These are phyloP conservation scores for Gaultheria prostrata DNA, from an alignment of 148 eudicot species.

Conservation along the genomic window DNA sequence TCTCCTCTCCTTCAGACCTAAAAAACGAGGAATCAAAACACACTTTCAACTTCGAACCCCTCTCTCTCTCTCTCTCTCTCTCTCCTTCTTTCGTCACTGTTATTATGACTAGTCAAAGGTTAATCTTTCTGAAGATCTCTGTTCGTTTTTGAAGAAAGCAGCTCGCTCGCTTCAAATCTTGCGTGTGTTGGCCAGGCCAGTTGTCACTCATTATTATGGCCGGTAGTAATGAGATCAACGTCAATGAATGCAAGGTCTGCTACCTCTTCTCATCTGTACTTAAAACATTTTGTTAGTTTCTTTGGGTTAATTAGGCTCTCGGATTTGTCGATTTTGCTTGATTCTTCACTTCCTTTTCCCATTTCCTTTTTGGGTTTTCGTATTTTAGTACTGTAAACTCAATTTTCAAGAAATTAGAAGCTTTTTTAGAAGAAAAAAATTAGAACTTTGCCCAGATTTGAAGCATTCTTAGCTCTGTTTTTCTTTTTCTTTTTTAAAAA, in stretches of 20 bases:
- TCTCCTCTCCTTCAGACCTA: constrained; percentile 27
- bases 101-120: constrained; percentile 13
- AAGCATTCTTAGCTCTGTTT: not conserved
- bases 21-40: constrained; percentile 18
- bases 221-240: constrained; percentile 44
- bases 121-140: constrained; percentile 8
- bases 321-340: not conserved
- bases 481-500: not conserved
- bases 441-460: constrained; percentile 15
- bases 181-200: not conserved
- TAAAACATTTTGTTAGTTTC: not conserved
- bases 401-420: constrained; percentile 13
- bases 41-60: not conserved
- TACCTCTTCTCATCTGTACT: not conserved
- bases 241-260: constrained; percentile 53
- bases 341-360: not conserved
- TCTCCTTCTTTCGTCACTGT: constrained; percentile 7
- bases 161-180: constrained; percentile 6
- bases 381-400: constrained; percentile 22
- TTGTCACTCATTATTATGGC: constrained; percentile 33
- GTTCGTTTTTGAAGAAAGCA: not conserved
- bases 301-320: not conserved
- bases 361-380: constrained; percentile 22
- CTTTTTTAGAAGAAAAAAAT: not conserved
- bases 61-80: not conserved